phyloP scores from a whole-genome alignment of 805 yeast genomes.

The Myxozyma lipomycoides region DNA sequence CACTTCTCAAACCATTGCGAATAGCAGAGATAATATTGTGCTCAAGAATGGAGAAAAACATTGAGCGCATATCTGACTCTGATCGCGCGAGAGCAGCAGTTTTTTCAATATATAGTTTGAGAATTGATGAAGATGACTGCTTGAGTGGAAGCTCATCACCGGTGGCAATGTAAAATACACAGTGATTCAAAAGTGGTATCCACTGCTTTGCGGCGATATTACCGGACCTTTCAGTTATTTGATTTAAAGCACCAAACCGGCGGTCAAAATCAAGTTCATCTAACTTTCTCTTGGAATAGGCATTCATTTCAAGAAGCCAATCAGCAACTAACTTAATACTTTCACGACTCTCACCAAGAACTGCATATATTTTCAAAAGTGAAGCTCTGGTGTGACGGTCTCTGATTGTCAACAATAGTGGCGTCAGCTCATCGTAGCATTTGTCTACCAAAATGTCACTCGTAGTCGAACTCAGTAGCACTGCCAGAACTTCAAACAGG shows the following conservation, averaged over 20 bases:
- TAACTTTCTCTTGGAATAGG: conserved; percentile 58
- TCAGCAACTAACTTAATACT: conserved; percentile 46
- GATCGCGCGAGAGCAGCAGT: conserved; percentile 41
- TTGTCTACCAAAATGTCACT: conserved; percentile 43
- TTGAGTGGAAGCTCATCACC: conserved; percentile 76
- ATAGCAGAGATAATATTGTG: conserved; percentile 60
- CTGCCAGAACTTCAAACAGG: conserved; percentile 15
- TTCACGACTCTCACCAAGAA: conserved; percentile 52
- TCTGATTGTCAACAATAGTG: conserved; percentile 53
- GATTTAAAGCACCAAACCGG: conserved; percentile 63
- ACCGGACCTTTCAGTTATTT: conserved; percentile 48
- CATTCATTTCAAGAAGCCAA: conserved; percentile 62
- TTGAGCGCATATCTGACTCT: conserved; percentile 39
- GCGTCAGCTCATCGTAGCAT: conserved; percentile 50
- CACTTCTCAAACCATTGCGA: conserved; percentile 59
- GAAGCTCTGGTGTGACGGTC: conserved; percentile 61
- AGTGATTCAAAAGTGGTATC: conserved; percentile 69
- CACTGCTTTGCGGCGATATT: conserved; percentile 56
- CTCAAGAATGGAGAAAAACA: conserved; percentile 39
- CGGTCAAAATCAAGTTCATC: conserved; percentile 77
- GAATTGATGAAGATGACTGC: conserved; percentile 63
- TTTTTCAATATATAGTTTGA: conserved; percentile 62
- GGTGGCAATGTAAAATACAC: conserved; percentile 69
- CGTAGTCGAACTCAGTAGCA: conserved; percentile 8
- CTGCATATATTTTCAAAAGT: conserved; percentile 55